phyloP scores from a whole-genome alignment of 805 yeast species.

The Kazachstania viticola region DNA sequence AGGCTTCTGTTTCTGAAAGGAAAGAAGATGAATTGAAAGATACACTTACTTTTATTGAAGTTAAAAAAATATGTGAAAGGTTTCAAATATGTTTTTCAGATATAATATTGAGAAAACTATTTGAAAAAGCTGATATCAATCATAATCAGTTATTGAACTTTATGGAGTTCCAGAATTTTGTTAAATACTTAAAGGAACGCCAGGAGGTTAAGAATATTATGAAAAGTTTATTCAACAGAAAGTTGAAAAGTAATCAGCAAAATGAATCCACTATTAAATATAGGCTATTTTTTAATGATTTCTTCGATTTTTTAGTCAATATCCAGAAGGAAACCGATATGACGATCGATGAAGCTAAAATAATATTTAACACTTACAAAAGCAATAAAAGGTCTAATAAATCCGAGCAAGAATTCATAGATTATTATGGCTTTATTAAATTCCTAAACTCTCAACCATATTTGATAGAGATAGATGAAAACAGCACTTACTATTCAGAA shows the following conservation, averaged over 20 bases:
- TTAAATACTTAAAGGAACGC: conserved; percentile 52
- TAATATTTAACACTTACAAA: conserved; percentile 31
- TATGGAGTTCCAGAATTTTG: conserved; percentile 65
- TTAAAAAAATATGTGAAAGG: conserved; percentile 49
- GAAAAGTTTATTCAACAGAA: conserved; percentile 17
- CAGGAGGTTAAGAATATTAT: conserved; percentile 49
- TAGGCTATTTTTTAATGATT: conserved; percentile 16
- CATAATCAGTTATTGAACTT: conserved; percentile 47
- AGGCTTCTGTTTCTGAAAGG: conserved; percentile 29
- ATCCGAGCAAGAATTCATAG: conserved; percentile 4
- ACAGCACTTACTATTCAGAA: conserved; percentile 31
- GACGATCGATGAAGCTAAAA: conserved; percentile 20
- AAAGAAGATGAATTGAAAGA: conserved; percentile 28
- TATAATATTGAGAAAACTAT: conserved; percentile 35
- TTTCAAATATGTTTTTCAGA: conserved; percentile 59
- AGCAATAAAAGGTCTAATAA: conserved; percentile 8
- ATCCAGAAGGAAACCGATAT: conserved; percentile 36
- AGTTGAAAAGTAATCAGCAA: not conserved
- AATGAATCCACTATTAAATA: conserved; percentile 13
- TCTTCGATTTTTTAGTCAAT: conserved; percentile 33
- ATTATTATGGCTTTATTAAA: conserved; percentile 17
- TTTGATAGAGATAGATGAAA: conserved; percentile 8
- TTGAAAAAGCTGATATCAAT: conserved; percentile 41
- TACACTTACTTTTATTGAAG: conserved; percentile 50
- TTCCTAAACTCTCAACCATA: conserved; percentile 25